Percentiles rank a stretch among this genome's conserved stretches.
Conservation (phyloP, 2,329 filamentous ascomycete genomes). For the Colletotrichum godetiae region DNA sequence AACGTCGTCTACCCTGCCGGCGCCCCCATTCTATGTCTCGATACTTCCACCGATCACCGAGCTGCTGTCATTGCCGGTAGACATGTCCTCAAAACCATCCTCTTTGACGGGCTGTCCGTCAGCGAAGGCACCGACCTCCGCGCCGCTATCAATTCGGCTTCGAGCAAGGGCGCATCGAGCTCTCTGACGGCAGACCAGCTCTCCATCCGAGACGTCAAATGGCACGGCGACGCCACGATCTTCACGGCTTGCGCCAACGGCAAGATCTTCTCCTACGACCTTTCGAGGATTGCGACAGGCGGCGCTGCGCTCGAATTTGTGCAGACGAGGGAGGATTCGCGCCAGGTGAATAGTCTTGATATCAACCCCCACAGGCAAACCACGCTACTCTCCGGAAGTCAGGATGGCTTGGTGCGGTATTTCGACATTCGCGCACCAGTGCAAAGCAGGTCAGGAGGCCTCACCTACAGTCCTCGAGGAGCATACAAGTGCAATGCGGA, state of each 20-base stretch:
- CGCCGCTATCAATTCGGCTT: conserved; percentile 62
- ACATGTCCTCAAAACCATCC: conserved; percentile 71
- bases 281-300: conserved; percentile 60
- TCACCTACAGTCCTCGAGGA: conserved; percentile 57
- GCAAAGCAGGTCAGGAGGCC: conserved; percentile 59
- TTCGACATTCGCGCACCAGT: conserved; percentile 67
- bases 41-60: conserved; percentile 67
- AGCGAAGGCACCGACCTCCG: conserved; percentile 69
- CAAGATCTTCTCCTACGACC: conserved; percentile 73
- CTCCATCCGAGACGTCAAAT: conserved; percentile 72
- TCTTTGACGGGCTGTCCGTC: conserved; percentile 64
- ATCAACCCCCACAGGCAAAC: conserved; percentile 70
- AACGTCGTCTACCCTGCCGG: conserved; percentile 64
- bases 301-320: conserved; percentile 63
- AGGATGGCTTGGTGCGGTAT: conserved; percentile 71
- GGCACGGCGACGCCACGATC: conserved; percentile 65
- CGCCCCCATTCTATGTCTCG: conserved; percentile 67
- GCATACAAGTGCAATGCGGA: conserved; percentile 65
- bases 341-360: conserved; percentile 73
- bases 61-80: conserved; percentile 68
- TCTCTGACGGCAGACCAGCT: conserved; percentile 62
- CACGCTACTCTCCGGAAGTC: conserved; percentile 71
- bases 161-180: conserved; percentile 54
- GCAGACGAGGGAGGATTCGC: conserved; percentile 69
- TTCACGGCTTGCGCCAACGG: conserved; percentile 74